Conservation (phyloP, 495 filamentous ascomycete species). For the Trichocladium antarcticum region DNA sequence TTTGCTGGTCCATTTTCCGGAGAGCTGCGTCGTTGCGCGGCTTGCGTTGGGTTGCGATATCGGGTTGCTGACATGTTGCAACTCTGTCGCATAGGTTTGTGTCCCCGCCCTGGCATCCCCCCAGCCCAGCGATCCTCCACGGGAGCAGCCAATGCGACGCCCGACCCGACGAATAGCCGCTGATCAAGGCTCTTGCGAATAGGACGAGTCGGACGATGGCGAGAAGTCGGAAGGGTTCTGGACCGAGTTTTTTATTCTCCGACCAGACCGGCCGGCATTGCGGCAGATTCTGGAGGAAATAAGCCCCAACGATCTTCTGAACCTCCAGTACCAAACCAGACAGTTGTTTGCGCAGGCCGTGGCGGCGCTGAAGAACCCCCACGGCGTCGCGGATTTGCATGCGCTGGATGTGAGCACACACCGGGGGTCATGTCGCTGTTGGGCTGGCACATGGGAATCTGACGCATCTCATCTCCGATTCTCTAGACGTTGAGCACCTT, state of each 20-base stretch:
- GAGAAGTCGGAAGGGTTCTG: slow-evolving; percentile 80
- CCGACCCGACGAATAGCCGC: neutral
- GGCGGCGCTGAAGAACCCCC: slow-evolving; percentile 51
- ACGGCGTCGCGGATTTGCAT: slow-evolving; percentile 55
- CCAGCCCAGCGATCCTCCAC: neutral
- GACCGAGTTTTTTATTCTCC: slow-evolving; percentile 86
- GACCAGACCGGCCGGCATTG: slow-evolving; percentile 59
- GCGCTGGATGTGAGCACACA: slow-evolving; percentile 69
- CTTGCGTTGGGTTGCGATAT: neutral
- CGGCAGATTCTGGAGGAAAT: slow-evolving; percentile 54
- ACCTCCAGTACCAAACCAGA: slow-evolving; percentile 61
- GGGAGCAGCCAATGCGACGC: neutral
- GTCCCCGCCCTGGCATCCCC: neutral
- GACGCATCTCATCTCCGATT: neutral
- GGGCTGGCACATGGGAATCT: neutral
- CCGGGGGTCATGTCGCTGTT: neutral
- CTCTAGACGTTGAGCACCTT: slow-evolving; percentile 80
- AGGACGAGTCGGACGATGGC: slow-evolving; percentile 49
- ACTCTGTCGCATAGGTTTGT: neutral
- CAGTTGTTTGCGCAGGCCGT: slow-evolving; percentile 68
- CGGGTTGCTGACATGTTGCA: slow-evolving; percentile 1
- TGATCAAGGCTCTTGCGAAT: neutral
- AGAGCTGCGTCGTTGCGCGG: neutral
- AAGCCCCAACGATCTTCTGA: slow-evolving; percentile 61
- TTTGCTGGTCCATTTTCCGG: neutral